Evolutionary conservation across 768 basidiomycete genomes (phyloP), one percentile per base, ranked within the genome.

Genomic region (Serendipita sp.): DNA sequence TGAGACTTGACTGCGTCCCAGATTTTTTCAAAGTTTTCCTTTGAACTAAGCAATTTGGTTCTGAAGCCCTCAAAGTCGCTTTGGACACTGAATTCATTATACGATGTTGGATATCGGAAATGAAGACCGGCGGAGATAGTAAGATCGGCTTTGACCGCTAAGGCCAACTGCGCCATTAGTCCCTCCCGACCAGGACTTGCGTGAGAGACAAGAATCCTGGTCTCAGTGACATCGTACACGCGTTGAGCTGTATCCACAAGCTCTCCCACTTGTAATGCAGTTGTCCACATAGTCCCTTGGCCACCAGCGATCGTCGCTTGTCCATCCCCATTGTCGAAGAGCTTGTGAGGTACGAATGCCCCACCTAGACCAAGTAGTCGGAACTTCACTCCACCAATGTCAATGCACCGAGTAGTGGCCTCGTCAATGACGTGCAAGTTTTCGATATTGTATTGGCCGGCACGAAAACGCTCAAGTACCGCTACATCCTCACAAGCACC

Each of bases 261-360:
- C 74, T 99, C 95, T 66, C 96, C 96, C 45, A 99, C 89, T 74
- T 99, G 96, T 30, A 99, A 81, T 3, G 91, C 89, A 0, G 95
- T 98, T 0, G 91, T 90, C 96, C 96, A 99, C 86, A 98, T 95
- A 18, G 94, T 98, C 35, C 96, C 96, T 71, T 91, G 88, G 1
- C 93, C 96, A 41, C 96, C 96, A 0, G 96, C 95, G 68, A 99
- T 96, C n/a, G 95, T 97, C 10, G 91, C 94, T 51, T 78, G 84
- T 2, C 94, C 95, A 56, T 95, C 91, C 0, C 95, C 90, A 68
- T 92, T 92, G 75, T 91, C 89, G 70, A 94, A 92, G 79, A 92
- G 82, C 74, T 97, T 97, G 79, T 97, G 93, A 46, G 85, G 84
- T 3, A 96, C 92, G 46, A 97, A 82, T 2, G 94, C 94, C 63